These are phyloP conservation scores for Hemisphaericaspora lyxosophila DNA, from an alignment of 1,139 yeast species.

Conservation along the genomic window DNA sequence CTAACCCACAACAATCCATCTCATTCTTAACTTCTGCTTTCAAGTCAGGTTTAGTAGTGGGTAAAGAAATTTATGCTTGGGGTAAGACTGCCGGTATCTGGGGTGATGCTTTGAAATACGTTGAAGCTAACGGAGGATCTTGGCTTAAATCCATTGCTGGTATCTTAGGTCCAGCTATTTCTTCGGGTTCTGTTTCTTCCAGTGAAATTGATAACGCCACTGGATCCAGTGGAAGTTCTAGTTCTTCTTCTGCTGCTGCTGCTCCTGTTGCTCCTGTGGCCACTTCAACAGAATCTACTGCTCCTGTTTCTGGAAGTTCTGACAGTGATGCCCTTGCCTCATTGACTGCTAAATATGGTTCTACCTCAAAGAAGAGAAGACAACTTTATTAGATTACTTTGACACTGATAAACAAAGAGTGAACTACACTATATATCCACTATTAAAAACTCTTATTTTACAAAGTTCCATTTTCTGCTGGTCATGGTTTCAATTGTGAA, in stretches of 20 bases:
- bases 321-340: conserved; percentile 16
- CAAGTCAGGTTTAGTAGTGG: conserved; percentile 34
- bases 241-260: conserved; percentile 15
- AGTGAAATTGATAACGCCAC: conserved; percentile 27
- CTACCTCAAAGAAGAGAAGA: conserved; percentile 12
- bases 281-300: conserved; percentile 11
- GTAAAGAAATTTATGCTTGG: conserved; percentile 39
- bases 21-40: conserved; percentile 35
- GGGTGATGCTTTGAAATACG: conserved; percentile 29
- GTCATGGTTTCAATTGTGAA: background rate
- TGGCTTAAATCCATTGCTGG: conserved; percentile 29
- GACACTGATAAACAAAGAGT: background rate
- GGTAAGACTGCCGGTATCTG: conserved; percentile 42
- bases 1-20: conserved; percentile 39
- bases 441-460: background rate
- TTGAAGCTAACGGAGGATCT: conserved; percentile 32
- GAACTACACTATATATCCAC: too few relatives aligned
- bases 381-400: conserved; percentile 1
- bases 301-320: conserved; percentile 3
- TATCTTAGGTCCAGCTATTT: conserved; percentile 24
- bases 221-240: conserved; percentile 19
- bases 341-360: conserved; percentile 18
- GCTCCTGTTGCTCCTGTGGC: conserved; percentile 13
- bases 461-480: background rate
- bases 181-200: conserved; percentile 24